Percentiles rank a stretch among this genome's conserved stretches.
phyloP scores from a whole-genome alignment of 2,329 filamentous ascomycete genomes.

The Epichloe gansuensis region DNA sequence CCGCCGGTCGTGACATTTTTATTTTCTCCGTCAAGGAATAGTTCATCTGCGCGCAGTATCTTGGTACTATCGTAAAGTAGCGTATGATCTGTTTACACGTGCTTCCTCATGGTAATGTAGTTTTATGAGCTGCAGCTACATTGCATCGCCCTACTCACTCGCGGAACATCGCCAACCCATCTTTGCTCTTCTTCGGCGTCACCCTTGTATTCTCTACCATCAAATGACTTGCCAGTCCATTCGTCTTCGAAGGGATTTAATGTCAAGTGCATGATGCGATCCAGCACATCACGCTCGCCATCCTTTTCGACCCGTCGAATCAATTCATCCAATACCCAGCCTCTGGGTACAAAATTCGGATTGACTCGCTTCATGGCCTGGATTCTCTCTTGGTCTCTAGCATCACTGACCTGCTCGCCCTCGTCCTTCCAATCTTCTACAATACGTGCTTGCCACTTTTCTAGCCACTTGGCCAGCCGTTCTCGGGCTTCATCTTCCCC shows the following conservation, averaged over 20 bases:
- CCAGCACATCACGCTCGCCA: constrained; percentile 67
- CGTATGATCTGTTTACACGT: not conserved
- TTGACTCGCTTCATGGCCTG: constrained; percentile 74
- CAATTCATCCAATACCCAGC: constrained; percentile 88
- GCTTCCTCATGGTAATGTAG: not conserved
- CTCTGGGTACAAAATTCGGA: constrained; percentile 81
- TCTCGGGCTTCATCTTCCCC: constrained; percentile 53
- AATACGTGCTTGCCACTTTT: constrained; percentile 60
- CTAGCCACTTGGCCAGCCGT: constrained; percentile 67
- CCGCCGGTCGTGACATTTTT: constrained; percentile 55
- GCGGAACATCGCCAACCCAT: constrained; percentile 78
- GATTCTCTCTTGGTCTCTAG: constrained; percentile 49
- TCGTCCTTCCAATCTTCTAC: constrained; percentile 62
- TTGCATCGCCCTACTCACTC: constrained; percentile 67
- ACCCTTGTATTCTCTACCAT: constrained; percentile 38
- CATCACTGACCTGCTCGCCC: constrained; percentile 22
- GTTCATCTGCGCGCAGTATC: too few species aligned
- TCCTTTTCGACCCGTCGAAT: constrained; percentile 81
- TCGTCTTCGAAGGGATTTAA: constrained; percentile 72
- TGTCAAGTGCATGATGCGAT: constrained; percentile 69
- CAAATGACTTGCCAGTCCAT: constrained; percentile 46
- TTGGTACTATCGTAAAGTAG: not conserved
- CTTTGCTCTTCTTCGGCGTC: constrained; percentile 65
- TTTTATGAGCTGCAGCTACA: constrained; percentile 85
- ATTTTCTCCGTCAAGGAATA: too few species aligned